These are phyloP conservation scores for Setomelanomma holmii DNA, from an alignment of 2,329 filamentous ascomycete species.

Conservation along the genomic window DNA sequence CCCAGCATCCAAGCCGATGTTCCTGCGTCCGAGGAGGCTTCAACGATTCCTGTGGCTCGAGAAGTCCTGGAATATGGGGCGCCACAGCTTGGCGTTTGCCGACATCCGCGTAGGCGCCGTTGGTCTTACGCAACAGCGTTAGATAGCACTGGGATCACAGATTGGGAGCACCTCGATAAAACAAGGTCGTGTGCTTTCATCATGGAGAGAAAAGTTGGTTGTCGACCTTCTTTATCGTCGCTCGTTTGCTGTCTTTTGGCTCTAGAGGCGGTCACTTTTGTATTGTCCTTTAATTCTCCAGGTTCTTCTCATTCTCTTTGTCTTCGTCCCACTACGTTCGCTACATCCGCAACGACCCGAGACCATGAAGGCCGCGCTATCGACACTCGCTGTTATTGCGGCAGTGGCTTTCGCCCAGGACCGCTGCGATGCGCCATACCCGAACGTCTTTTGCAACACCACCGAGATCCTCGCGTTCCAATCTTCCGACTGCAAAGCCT, in stretches of 20 bases:
- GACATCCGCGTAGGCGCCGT: conserved; percentile 18
- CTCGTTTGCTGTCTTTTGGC: conserved; percentile 4
- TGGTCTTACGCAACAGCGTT: conserved; percentile 7
- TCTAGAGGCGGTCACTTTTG: background rate
- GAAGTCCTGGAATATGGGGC: conserved; percentile 1
- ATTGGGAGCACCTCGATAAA: conserved; percentile 9
- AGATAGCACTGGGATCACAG: conserved; percentile 2
- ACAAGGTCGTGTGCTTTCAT: conserved; percentile 16
- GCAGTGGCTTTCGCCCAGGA: conserved; percentile 25
- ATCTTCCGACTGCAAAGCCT: conserved; percentile 28
- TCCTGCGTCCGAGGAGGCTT: conserved; percentile 12
- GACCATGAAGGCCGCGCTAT: conserved; percentile 20
- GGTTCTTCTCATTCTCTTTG: background rate
- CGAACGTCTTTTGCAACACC: conserved; percentile 28
- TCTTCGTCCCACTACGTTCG: conserved; percentile 2
- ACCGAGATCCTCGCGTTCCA: conserved; percentile 31
- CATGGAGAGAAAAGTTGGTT: conserved; percentile 7
- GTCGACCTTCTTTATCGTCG: conserved; percentile 2
- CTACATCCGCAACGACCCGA: background rate
- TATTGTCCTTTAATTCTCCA: background rate
- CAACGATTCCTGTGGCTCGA: conserved; percentile 15
- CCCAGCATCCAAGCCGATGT: conserved; percentile 8
- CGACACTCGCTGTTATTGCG: conserved; percentile 16
- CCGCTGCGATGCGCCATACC: conserved; percentile 32
- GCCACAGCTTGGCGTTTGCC: conserved; percentile 20